Evolutionary conservation across 768 basidiomycete species (phyloP).

Genomic region (Serendipita vermifera): DNA sequence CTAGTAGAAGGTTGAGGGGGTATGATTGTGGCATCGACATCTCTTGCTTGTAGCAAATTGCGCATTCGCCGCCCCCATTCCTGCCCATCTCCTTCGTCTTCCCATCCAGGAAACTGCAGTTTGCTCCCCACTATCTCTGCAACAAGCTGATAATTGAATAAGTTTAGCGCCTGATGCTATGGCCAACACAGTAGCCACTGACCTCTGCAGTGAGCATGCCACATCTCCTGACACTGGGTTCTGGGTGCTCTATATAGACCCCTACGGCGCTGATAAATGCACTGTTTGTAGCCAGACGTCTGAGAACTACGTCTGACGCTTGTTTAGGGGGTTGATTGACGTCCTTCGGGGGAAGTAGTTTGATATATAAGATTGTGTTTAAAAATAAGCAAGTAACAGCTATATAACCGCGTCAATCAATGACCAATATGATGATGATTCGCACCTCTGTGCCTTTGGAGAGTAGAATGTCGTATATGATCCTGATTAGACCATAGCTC

Average conservation of each 20-base stretch:
- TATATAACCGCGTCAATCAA: not conserved
- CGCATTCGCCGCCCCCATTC: constrained; percentile 54
- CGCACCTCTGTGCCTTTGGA: constrained; percentile 66
- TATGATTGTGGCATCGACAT: constrained; percentile 15
- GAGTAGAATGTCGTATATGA: constrained; percentile 66
- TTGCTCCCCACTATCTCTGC: constrained; percentile 49
- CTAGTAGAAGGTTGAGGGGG: constrained; percentile 38
- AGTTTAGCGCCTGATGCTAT: constrained; percentile 7
- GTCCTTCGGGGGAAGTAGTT: constrained; percentile 52
- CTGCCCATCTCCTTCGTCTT: constrained; percentile 53
- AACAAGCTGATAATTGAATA: constrained; percentile 20
- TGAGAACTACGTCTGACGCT: constrained; percentile 14
- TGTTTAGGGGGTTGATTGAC: constrained; percentile 22
- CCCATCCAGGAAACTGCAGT: constrained; percentile 75
- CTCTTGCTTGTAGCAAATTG: constrained; percentile 18
- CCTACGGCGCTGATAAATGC: constrained; percentile 57
- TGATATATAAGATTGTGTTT: constrained; percentile 42
- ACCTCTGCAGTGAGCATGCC: constrained; percentile 91
- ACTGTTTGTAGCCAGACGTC: constrained; percentile 20
- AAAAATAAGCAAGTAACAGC: not conserved
- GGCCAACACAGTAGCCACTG: no score
- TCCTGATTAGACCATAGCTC: constrained; percentile 63
- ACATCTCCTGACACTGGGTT: constrained; percentile 61
- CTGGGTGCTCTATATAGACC: constrained; percentile 64
- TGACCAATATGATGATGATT: constrained; percentile 13